A percentile compares a stretch with the other conserved stretches of the same genome.
These are phyloP conservation scores for Papiliotrema laurentii DNA, from an alignment of 1,284 basidiomycete genomes.

Conservation along the genomic window DNA sequence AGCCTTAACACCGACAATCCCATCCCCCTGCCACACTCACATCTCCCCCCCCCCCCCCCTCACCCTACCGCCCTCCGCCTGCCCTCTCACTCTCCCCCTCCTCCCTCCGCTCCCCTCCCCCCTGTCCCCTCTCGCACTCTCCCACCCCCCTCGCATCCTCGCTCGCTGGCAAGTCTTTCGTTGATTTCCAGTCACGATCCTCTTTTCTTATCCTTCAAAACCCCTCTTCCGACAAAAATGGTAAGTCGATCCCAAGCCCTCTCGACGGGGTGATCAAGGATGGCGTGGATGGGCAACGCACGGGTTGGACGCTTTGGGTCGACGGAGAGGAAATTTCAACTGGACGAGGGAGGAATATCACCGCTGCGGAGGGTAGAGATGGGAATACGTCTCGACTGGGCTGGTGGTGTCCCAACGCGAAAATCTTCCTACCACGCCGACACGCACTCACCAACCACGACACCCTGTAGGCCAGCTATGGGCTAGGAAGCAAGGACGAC, in stretches of 20 bases:
- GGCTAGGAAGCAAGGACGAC: not conserved
- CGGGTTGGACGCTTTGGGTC: no score
- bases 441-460: no score
- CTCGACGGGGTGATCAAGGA: not conserved
- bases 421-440: not conserved
- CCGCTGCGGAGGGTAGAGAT: not conserved
- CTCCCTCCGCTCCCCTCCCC: no score
- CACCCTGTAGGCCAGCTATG: not conserved
- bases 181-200: not conserved
- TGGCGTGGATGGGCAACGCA: not conserved
- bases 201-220: slow-evolving; percentile 31
- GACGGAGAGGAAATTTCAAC: not conserved
- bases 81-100: no score
- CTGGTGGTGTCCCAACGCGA: not conserved
- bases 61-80: no score
- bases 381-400: not conserved
- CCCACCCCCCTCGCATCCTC: no score
- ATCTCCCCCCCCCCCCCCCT: no score
- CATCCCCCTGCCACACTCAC: no score
- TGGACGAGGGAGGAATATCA: not conserved
- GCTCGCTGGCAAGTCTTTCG: no score
- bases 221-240: slow-evolving; percentile 29
- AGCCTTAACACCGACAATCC: no score
- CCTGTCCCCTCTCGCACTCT: no score
- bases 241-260: slow-evolving; percentile 17